A percentile compares a stretch with the other conserved stretches of the same genome.
Conservation (phyloP, 2,329 filamentous ascomycete species). For the Cytospora chrysosperma region DNA sequence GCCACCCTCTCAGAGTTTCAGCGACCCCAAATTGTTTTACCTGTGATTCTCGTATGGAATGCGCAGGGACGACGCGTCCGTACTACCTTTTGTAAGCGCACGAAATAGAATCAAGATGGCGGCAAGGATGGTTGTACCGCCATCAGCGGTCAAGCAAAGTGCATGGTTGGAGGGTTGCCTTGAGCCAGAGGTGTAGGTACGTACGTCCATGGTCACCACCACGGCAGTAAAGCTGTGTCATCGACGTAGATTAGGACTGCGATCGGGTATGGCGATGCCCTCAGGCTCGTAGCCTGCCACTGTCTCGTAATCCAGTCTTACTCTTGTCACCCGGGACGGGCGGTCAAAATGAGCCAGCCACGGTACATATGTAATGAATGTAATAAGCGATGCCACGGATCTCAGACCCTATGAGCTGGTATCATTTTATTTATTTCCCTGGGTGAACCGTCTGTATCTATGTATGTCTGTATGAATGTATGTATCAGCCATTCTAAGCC, state of each 20-base stretch:
- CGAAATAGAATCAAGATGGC: background rate
- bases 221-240: background rate
- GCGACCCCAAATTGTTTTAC: conserved; percentile 15
- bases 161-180: background rate
- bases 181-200: background rate
- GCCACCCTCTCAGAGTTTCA: conserved; percentile 18
- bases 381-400: conserved; percentile 9
- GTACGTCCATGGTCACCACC: background rate
- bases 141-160: background rate
- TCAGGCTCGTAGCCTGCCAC: background rate
- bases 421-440: background rate
- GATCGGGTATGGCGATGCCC: background rate
- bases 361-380: background rate
- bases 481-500: background rate
- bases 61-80: background rate
- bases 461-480: background rate
- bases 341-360: background rate
- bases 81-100: too few species aligned
- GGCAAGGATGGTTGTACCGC: background rate
- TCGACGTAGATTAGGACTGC: background rate
- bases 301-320: conserved; percentile 14
- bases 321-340: conserved; percentile 1
- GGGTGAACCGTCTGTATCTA: background rate
- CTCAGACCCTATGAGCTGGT: conserved; percentile 12
- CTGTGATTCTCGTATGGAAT: conserved; percentile 3